These are phyloP conservation scores for Camellia oleifera DNA, from an alignment of 179 eudicot genomes.

Conservation along the genomic window DNA sequence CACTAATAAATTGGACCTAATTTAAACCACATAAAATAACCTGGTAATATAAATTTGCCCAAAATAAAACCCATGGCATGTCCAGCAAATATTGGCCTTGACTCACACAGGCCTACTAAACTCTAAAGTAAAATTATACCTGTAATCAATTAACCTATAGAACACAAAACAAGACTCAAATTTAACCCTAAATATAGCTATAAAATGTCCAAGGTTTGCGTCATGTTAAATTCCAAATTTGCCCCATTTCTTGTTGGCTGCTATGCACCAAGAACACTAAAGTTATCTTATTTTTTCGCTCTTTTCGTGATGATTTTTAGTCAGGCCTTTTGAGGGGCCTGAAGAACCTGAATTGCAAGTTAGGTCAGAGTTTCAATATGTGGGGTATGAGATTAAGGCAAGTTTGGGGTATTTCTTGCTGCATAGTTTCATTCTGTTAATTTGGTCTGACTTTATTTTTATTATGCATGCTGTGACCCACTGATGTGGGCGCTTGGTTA, in stretches of 20 bases:
- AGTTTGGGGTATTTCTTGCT: not conserved
- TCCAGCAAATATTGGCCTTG: not conserved
- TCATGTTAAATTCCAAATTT: not conserved
- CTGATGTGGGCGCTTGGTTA: not conserved
- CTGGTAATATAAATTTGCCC: not conserved
- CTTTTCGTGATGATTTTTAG: not conserved
- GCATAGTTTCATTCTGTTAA: not conserved
- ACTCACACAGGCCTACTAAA: not conserved
- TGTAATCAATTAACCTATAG: not conserved
- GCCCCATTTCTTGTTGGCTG: not conserved
- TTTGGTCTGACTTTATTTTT: not conserved
- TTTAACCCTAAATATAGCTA: not conserved
- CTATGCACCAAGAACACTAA: not conserved
- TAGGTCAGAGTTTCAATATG: not conserved
- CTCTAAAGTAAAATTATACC: not conserved
- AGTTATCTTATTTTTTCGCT: slow-evolving; percentile 4
- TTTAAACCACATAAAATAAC: not conserved
- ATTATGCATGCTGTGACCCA: not conserved
- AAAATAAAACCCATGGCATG: slow-evolving; percentile 3
- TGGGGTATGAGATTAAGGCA: not conserved
- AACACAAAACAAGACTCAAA: not conserved
- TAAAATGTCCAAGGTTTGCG: not conserved
- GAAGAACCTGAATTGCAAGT: not conserved
- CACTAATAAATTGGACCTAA: not conserved
- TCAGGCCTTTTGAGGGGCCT: not conserved